phyloP scores from a whole-genome alignment of 139 green algal species.

The Tetradesmus obliquus region DNA sequence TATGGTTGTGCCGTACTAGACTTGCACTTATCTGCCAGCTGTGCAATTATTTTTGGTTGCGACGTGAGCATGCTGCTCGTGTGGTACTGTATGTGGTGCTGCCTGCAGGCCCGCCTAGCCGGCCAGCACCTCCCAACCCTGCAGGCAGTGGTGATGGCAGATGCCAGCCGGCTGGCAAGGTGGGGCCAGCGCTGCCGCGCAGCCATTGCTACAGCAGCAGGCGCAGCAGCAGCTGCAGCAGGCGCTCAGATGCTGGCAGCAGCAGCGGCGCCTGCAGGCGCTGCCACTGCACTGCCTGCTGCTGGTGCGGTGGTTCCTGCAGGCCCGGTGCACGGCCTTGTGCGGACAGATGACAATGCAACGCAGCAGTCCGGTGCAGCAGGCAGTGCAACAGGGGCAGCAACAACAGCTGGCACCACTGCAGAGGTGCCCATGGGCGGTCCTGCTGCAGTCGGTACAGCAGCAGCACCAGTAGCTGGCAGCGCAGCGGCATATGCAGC shows the following conservation, averaged over 20 bases:
- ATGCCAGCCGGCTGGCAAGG: background rate
- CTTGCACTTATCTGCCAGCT: background rate
- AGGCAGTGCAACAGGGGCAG: background rate
- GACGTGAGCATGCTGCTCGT: background rate
- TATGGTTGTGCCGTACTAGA: background rate
- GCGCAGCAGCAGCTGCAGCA: constrained; percentile 32
- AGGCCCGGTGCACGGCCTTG: background rate
- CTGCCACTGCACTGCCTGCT: background rate
- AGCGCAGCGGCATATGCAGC: background rate
- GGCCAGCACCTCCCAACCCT: constrained; percentile 15
- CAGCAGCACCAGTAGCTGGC: background rate
- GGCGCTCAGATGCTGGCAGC: constrained; percentile 35
- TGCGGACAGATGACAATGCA: background rate
- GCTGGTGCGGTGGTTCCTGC: background rate
- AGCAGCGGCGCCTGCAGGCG: constrained; percentile 21
- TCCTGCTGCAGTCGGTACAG: background rate
- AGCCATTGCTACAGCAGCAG: constrained; percentile 29
- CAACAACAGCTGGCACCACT: background rate
- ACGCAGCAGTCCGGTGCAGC: background rate
- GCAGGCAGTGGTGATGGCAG: constrained; percentile 10
- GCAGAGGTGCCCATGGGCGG: background rate
- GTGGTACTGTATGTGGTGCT: background rate
- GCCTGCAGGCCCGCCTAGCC: background rate
- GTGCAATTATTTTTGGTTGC: background rate
- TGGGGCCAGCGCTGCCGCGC: constrained; percentile 4